phyloP scores from a whole-genome alignment of 2,329 filamentous ascomycete genomes.

The Penicillium sp. region DNA sequence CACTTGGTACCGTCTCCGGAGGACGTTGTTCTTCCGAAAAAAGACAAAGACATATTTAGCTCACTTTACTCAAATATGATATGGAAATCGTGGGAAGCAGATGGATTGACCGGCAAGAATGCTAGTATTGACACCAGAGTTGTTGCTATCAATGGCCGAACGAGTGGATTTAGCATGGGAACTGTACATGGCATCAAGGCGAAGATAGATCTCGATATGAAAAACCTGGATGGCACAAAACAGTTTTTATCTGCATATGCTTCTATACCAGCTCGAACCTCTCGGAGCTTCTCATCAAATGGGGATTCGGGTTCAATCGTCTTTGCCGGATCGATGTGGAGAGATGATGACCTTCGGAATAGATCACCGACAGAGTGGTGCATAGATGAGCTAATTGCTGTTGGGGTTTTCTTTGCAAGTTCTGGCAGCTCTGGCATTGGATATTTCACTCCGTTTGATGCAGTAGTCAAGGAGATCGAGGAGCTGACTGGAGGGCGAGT shows the following conservation, averaged over 20 bases:
- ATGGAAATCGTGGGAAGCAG: no score
- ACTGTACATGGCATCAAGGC: background rate
- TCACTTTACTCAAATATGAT: no score
- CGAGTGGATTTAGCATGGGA: background rate
- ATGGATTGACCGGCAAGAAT: background rate
- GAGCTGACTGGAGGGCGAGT: background rate
- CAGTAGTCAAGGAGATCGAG: background rate
- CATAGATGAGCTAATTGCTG: no score
- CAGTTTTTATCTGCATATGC: no score
- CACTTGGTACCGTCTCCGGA: background rate
- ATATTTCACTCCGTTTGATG: background rate
- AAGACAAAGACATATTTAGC: background rate
- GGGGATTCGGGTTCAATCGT: background rate
- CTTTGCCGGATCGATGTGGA: background rate
- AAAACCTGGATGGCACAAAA: no score
- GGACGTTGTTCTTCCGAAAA: background rate
- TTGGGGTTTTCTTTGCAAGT: background rate
- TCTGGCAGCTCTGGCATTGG: background rate
- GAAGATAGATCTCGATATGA: background rate
- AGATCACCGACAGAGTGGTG: background rate
- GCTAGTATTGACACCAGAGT: background rate
- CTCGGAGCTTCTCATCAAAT: background rate
- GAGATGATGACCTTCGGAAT: background rate
- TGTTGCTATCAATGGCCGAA: background rate
- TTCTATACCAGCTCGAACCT: no score